These are phyloP conservation scores for Citrullus mucosospermus DNA, from an alignment of 306 rosid genomes.

Conservation along the genomic window DNA sequence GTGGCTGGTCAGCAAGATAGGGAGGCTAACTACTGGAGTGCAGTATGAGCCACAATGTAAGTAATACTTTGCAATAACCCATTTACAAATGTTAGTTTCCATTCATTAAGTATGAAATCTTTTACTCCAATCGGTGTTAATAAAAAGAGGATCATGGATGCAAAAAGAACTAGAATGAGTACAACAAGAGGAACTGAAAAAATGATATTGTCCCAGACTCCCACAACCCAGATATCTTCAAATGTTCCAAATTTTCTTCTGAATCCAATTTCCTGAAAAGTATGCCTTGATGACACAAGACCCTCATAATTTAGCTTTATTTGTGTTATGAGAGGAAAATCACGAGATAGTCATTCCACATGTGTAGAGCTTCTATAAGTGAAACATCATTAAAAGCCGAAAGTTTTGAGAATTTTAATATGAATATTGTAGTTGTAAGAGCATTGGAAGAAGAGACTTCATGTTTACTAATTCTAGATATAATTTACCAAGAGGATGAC, in stretches of 20 bases:
- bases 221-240: background rate
- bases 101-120: background rate
- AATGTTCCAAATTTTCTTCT: background rate
- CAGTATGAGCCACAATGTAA: conserved; percentile 84
- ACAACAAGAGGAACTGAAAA: background rate
- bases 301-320: background rate
- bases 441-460: background rate
- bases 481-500: background rate
- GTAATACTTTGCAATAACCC: conserved; percentile 16
- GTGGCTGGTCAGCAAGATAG: conserved; percentile 84
- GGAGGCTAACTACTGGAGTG: conserved; percentile 85
- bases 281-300: background rate
- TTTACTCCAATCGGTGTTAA: background rate
- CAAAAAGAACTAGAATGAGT: conserved; percentile 1
- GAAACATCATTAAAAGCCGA: background rate
- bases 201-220: background rate
- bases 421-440: background rate
- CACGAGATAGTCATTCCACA: background rate
- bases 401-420: background rate
- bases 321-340: background rate
- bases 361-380: background rate
- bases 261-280: background rate
- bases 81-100: background rate
- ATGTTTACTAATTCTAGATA: background rate
- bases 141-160: background rate